Evolutionary conservation across 805 yeast species (phyloP).

Genomic region (Nakazawaea wyomingensis): DNA sequence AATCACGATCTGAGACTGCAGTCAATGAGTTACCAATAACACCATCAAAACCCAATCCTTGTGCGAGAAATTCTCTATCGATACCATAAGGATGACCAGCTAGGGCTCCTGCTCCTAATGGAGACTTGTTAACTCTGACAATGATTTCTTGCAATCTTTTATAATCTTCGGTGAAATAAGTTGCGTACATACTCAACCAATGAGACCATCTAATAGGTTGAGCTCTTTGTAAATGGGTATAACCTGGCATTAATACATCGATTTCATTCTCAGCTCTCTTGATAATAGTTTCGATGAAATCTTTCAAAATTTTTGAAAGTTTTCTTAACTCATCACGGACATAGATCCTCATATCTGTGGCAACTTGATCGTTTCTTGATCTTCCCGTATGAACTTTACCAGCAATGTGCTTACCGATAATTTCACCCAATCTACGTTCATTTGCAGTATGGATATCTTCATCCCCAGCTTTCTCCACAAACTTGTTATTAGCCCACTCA

Average conservation of each 20-base stretch:
- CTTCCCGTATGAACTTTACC: slow-evolving; percentile 99
- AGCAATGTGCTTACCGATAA: slow-evolving; percentile 88
- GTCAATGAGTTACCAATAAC: slow-evolving; percentile 93
- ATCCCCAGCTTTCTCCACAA: slow-evolving; percentile 80
- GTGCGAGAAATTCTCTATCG: slow-evolving; percentile 85
- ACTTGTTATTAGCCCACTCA: slow-evolving; percentile 75
- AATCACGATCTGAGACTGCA: slow-evolving; percentile 98
- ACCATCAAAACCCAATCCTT: slow-evolving; percentile 71
- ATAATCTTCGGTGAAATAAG: slow-evolving; percentile 88
- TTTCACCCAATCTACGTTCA: slow-evolving; percentile 94
- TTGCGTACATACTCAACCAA: slow-evolving; percentile 92
- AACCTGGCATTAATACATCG: slow-evolving; percentile 96
- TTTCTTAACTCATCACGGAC: slow-evolving; percentile 77
- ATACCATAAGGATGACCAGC: slow-evolving; percentile 99
- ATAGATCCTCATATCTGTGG: slow-evolving; percentile 95
- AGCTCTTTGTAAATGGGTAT: slow-evolving; percentile 96
- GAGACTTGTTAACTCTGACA: slow-evolving; percentile 79
- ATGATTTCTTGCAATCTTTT: slow-evolving; percentile 77
- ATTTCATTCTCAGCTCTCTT: slow-evolving; percentile 82
- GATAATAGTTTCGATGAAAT: slow-evolving; percentile 62
- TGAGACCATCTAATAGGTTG: slow-evolving; percentile 99
- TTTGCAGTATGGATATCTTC: slow-evolving; percentile 99
- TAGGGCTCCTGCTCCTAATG: slow-evolving; percentile 95
- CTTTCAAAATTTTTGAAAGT: slow-evolving; percentile 48
- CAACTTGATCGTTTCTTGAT: slow-evolving; percentile 97